phyloP scores from a whole-genome alignment of 495 filamentous ascomycete species.

The Penicillium canariense region DNA sequence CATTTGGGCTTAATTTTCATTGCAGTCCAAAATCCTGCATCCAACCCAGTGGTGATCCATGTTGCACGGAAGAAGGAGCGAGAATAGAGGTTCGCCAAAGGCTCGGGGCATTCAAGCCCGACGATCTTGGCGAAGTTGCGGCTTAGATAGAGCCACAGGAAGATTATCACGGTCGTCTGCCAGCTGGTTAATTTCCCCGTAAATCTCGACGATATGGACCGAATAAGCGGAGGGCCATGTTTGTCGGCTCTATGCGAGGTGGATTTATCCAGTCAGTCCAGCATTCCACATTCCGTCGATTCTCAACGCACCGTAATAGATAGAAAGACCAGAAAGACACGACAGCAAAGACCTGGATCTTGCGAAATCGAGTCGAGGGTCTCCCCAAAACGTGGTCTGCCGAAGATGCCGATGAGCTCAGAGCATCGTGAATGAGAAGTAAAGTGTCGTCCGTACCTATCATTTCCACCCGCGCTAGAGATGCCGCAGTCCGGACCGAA shows the following conservation, averaged over 20 bases:
- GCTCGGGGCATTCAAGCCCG: slow-evolving; percentile 88
- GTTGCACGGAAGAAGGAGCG: slow-evolving; percentile 95
- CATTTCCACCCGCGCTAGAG: too few relatives aligned
- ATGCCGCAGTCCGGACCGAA: too few relatives aligned
- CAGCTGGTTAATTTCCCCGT: slow-evolving; percentile 72
- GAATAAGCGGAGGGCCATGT: slow-evolving; percentile 79
- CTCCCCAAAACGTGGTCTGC: slow-evolving; percentile 88
- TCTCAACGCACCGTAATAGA: slow-evolving; percentile 58
- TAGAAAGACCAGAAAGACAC: slow-evolving; percentile 89
- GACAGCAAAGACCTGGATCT: slow-evolving; percentile 89
- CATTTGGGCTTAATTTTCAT: slow-evolving; percentile 86
- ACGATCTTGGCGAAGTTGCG: slow-evolving; percentile 92
- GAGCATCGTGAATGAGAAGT: too few relatives aligned
- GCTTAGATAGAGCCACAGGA: slow-evolving; percentile 86
- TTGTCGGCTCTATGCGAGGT: slow-evolving; percentile 62
- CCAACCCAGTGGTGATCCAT: slow-evolving; percentile 91
- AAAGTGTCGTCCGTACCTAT: slow-evolving; percentile 27
- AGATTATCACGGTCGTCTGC: slow-evolving; percentile 84
- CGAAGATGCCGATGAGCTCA: background rate
- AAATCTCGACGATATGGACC: slow-evolving; percentile 68
- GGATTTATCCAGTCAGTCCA: background rate
- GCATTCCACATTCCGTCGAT: background rate
- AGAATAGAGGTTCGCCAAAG: slow-evolving; percentile 90
- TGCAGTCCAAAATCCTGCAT: slow-evolving; percentile 97
- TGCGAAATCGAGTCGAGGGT: slow-evolving; percentile 85